These are phyloP conservation scores for Selaginella moellendorffii DNA, from an alignment of 75 land plant species.

Conservation along the genomic window DNA sequence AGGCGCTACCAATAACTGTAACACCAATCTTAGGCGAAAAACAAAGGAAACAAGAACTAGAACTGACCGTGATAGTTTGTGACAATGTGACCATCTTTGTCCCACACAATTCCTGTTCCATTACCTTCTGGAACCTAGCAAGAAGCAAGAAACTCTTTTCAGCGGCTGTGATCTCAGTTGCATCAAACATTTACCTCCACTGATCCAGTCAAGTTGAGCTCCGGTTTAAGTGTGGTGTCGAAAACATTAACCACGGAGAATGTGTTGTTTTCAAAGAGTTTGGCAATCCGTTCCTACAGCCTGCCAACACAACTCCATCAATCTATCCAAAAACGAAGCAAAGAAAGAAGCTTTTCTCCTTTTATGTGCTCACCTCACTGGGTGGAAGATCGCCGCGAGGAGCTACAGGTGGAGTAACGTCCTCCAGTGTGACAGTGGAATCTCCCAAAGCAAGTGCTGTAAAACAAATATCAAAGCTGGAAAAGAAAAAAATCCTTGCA, in stretches of 20 bases:
- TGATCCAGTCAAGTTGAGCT: constrained; percentile 72
- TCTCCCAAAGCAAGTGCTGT: constrained; percentile 77
- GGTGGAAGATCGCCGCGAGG: constrained; percentile 50
- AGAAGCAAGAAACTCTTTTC: not conserved
- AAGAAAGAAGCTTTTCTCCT: not conserved
- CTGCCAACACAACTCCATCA: not conserved
- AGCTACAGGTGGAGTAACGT: constrained; percentile 58
- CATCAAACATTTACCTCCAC: constrained; percentile 40
- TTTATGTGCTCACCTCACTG: constrained; percentile 38
- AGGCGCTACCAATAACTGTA: constrained; percentile 77
- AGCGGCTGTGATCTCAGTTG: not conserved
- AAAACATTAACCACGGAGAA: constrained; percentile 88
- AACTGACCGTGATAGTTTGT: constrained; percentile 84
- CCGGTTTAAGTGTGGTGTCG: constrained; percentile 71
- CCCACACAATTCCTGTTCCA: constrained; percentile 95
- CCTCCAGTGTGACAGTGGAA: constrained; percentile 53
- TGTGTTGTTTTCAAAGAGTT: constrained; percentile 72
- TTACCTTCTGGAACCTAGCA: constrained; percentile 91
- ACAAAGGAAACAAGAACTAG: not conserved
- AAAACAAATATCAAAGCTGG: not conserved
- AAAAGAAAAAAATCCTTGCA: not conserved
- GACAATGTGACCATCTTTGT: constrained; percentile 69
- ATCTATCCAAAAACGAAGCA: not conserved
- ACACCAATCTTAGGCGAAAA: not conserved
- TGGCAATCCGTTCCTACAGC: constrained; percentile 49